phyloP scores from a whole-genome alignment of 2,329 filamentous ascomycete species.

The Talaromyces albobiverticillius region DNA sequence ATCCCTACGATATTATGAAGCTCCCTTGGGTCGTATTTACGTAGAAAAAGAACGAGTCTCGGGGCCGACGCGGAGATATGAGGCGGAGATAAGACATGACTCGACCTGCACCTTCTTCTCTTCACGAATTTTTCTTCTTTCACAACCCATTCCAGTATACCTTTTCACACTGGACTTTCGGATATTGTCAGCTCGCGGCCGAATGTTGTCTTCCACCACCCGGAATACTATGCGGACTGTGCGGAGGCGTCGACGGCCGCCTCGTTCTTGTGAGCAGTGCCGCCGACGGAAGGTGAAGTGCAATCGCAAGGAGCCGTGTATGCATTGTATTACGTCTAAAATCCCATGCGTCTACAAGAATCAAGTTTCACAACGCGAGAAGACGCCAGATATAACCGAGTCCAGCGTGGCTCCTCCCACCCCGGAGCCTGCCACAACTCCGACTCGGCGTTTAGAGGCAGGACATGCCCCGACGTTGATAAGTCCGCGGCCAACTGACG shows the following conservation, averaged over 20 bases:
- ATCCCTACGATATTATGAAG: no score
- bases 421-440: not conserved
- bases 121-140: not conserved
- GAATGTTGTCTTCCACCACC: not conserved
- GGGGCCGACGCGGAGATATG: not conserved
- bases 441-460: not conserved
- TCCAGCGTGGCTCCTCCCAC: not conserved
- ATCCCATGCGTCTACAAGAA: conserved; percentile 18
- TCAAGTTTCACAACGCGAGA: not conserved
- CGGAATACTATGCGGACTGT: not conserved
- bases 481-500: not conserved
- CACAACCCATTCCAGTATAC: not conserved
- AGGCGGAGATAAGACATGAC: not conserved
- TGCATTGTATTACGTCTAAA: conserved; percentile 20
- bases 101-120: not conserved
- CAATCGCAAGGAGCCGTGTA: conserved; percentile 26
- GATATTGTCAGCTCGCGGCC: not conserved
- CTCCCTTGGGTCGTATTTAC: no score
- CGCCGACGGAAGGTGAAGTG: conserved; percentile 29
- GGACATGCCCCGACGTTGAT: not conserved
- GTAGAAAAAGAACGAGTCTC: not conserved
- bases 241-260: conserved; percentile 26
- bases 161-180: not conserved
- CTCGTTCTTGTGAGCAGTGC: conserved; percentile 28
- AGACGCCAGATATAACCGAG: not conserved